Percentiles rank a stretch among this genome's conserved stretches.
These are phyloP conservation scores for Phytopythium montanum DNA, from an alignment of 352 stramenopile genomes.

Conservation along the genomic window DNA sequence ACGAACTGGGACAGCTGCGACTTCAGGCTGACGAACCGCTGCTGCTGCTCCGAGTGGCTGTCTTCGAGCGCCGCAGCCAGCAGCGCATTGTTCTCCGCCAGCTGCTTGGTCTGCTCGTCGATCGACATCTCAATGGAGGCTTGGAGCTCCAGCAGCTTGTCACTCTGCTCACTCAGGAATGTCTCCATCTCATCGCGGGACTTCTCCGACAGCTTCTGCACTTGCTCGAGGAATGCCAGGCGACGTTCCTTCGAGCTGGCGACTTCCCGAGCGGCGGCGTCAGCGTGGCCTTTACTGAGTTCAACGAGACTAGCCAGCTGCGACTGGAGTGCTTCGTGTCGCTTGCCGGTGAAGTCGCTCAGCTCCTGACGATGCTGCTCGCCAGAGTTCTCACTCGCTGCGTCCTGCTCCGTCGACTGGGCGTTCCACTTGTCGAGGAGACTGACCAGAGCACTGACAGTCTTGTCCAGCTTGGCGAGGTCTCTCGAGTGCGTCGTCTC, in stretches of 20 bases:
- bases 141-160: constrained; percentile 46
- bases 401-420: constrained; percentile 15
- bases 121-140: constrained; percentile 41
- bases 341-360: constrained; percentile 14
- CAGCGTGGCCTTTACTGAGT: constrained; percentile 27
- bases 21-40: constrained; percentile 43
- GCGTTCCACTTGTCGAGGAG: constrained; percentile 25
- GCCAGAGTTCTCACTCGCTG: constrained; percentile 14
- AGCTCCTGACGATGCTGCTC: constrained; percentile 24
- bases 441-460: constrained; percentile 24
- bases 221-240: constrained; percentile 25
- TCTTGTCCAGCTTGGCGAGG: constrained; percentile 32
- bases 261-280: constrained; percentile 25
- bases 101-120: constrained; percentile 34
- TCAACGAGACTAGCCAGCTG: constrained; percentile 31
- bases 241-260: constrained; percentile 22
- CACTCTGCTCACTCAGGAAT: constrained; percentile 41
- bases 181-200: constrained; percentile 29
- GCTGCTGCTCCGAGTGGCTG: constrained; percentile 30
- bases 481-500: constrained; percentile 39
- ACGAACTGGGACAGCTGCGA: constrained; percentile 37
- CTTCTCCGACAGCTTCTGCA: constrained; percentile 20
- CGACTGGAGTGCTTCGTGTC: constrained; percentile 24
- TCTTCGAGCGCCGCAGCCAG: constrained; percentile 28
- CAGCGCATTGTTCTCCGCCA: constrained; percentile 30